A percentile compares a stretch with the other conserved stretches of the same genome.
These are phyloP conservation scores for Trametes elegans DNA, from an alignment of 768 basidiomycete genomes.

Conservation along the genomic window DNA sequence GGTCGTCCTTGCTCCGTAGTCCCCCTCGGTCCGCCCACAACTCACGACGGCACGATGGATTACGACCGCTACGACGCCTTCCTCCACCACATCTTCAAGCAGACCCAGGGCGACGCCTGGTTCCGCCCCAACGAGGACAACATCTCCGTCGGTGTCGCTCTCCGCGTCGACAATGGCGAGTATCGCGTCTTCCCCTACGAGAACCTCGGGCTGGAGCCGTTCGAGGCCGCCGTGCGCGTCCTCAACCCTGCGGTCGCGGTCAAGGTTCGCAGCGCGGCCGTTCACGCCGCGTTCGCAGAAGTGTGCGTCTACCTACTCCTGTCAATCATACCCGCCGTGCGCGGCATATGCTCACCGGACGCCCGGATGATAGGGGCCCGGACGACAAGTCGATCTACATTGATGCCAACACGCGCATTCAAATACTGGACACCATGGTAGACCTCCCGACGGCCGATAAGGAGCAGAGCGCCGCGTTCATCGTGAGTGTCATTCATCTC, in stretches of 20 bases:
- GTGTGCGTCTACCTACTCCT: constrained; percentile 29
- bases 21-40: constrained; percentile 1
- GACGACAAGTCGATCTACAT: constrained; percentile 42
- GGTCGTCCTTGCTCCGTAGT: constrained; percentile 8
- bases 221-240: constrained; percentile 50
- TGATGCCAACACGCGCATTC: constrained; percentile 67
- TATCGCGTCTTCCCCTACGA: constrained; percentile 59
- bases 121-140: constrained; percentile 50
- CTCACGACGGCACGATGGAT: constrained; percentile 29
- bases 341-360: constrained; percentile 8
- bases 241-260: constrained; percentile 57
- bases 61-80: constrained; percentile 44
- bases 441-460: constrained; percentile 62
- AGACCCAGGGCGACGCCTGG: constrained; percentile 52
- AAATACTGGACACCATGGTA: constrained; percentile 77
- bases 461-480: constrained; percentile 66
- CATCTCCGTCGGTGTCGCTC: constrained; percentile 46
- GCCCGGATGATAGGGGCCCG: constrained; percentile 22
- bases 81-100: constrained; percentile 44
- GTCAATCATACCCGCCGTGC: not conserved
- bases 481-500: constrained; percentile 48
- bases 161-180: constrained; percentile 45
- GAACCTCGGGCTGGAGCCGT: constrained; percentile 49
- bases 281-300: constrained; percentile 51
- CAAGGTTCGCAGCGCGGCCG: constrained; percentile 48